phyloP scores from a whole-genome alignment of 257 asterid genomes.

The Cinchona pubescens region DNA sequence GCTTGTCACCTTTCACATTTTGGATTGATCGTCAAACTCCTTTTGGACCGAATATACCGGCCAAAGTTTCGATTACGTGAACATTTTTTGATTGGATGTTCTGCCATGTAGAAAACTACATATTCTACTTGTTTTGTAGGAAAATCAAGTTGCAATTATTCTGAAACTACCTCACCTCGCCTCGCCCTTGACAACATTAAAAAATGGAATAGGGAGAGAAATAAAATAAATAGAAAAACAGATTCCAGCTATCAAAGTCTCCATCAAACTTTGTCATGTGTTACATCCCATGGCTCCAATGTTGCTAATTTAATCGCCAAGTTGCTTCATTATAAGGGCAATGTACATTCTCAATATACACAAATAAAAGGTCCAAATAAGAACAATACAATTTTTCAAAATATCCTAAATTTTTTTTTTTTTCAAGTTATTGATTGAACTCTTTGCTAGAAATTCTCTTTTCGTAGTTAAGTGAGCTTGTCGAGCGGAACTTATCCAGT shows the following conservation, averaged over 20 bases:
- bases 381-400: background rate
- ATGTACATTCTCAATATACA: background rate
- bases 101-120: background rate
- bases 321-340: background rate
- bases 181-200: background rate
- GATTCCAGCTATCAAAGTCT: constrained; percentile 11
- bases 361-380: background rate
- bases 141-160: too few species aligned
- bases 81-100: too few species aligned
- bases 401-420: too few species aligned
- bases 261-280: constrained; percentile 6
- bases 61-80: background rate
- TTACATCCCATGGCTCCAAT: background rate
- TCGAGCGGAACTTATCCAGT: too few species aligned
- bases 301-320: background rate
- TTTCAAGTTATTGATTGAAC: too few species aligned
- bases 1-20: background rate
- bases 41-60: constrained; percentile 13
- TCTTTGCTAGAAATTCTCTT: too few species aligned
- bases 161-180: too few species aligned
- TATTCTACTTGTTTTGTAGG: background rate
- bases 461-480: too few species aligned
- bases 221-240: background rate
- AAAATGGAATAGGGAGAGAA: too few species aligned
- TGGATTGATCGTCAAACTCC: constrained; percentile 1